Evolutionary conservation across 2,329 filamentous ascomycete species (phyloP).

Genomic region (Ceratocystis harringtonii): DNA sequence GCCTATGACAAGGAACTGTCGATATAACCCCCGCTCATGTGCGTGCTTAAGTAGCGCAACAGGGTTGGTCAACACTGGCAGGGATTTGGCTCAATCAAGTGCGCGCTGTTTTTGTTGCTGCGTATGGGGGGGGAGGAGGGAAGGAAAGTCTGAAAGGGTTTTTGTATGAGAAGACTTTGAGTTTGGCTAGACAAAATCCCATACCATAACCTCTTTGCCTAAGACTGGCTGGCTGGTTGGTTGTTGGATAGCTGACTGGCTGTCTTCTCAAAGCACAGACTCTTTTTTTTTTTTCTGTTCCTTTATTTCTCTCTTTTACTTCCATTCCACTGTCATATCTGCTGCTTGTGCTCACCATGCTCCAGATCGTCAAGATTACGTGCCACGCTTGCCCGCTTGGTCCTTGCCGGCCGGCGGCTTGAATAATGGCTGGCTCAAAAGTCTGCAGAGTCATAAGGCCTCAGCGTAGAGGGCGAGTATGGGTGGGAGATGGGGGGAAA

Average conservation of each 20-base stretch:
- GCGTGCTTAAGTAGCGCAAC: not conserved
- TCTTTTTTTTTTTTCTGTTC: not conserved
- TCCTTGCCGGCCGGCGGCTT: not conserved
- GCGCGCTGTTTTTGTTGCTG: not conserved
- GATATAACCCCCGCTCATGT: not conserved
- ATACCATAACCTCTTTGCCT: not conserved
- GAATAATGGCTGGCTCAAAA: not conserved
- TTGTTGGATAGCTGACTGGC: not conserved
- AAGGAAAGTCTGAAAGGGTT: not conserved
- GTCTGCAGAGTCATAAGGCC: not conserved
- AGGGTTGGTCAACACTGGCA: not conserved
- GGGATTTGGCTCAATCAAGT: not conserved
- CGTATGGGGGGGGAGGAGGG: not conserved
- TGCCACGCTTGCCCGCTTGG: not conserved
- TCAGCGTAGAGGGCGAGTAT: not conserved
- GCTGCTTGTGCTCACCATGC: not conserved
- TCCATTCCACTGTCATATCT: not conserved
- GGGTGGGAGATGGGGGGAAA: not conserved
- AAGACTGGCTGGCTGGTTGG: too few species aligned
- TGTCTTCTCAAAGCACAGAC: not conserved
- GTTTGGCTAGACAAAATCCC: not conserved
- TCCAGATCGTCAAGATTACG: not conserved
- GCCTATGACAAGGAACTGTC: not conserved
- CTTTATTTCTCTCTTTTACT: not conserved
- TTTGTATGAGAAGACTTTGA: not conserved